Evolutionary conservation across 495 filamentous ascomycete genomes (phyloP), one percentile per base, ranked within the genome.

Genomic region (Stereocaulon alpinum): DNA sequence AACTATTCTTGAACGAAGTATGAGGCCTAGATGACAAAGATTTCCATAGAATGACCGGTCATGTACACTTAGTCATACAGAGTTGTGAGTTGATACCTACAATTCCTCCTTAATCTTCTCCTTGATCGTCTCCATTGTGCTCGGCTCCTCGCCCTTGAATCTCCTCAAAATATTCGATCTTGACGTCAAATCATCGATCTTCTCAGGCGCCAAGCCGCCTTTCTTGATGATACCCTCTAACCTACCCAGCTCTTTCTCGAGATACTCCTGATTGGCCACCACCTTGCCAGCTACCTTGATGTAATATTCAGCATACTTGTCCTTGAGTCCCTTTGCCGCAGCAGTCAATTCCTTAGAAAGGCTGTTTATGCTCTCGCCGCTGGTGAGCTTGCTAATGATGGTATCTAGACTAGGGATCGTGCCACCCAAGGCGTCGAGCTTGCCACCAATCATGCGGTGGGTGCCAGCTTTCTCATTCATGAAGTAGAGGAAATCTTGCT

Each of bases 281-380:
- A 95, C 71, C 83, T 96, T 98, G 64, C 86, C 79, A 34, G 92
- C 82, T 37, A 95, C 94, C 68, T 87, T 87, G 69, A 93, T 74
- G 69, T 98, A 98, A 81, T 97, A 97, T 71, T 86, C 76, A n/a
- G 87, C 88, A 70, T 89, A 94, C 77, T 88, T 88, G 64, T 89
- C 83, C 74, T 84, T 82, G 27, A 91, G 71, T 48, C 70, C 75
- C 68, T 78, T 76, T 32, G 84, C 86, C 18, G 80, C 80, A 77
- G 87, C 85, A 73, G 83, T 84, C 40, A 86, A 74, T 70, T 91
- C 84, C 55, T 76, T 75, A 2, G 77, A 76, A 15, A 85, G 75
- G 59, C 83, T 80, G 40, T 75, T 72, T 57, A 88, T 71, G 66
- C 76, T 79, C 34, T 78, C 71, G 42, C 83, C 82, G 44, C 79